Evolutionary conservation across 352 stramenopile genomes (phyloP).

Genomic region (Pythium insidiosum): DNA sequence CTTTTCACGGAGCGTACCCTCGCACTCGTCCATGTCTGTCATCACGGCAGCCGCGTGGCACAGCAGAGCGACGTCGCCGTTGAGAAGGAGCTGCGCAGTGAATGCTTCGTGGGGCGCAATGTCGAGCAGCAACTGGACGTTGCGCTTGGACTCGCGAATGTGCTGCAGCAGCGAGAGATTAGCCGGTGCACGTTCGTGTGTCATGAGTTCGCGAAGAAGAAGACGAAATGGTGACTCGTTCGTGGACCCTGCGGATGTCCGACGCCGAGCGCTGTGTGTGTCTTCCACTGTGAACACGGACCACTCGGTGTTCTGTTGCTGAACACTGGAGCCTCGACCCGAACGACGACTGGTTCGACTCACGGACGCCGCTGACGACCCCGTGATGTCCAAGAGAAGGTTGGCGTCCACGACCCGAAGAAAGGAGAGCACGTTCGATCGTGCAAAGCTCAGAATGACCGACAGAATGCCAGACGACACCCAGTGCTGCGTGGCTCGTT

Average conservation of each 20-base stretch:
- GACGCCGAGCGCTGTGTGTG: background rate
- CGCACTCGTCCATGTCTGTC: conserved; percentile 24
- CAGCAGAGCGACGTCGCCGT: too few relatives aligned
- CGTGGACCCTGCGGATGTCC: too few relatives aligned
- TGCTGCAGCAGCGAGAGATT: background rate
- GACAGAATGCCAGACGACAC: conserved; percentile 11
- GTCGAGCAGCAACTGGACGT: background rate
- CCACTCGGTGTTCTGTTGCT: too few relatives aligned
- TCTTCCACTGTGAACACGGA: background rate
- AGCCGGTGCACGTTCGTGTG: background rate
- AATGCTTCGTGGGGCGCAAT: conserved; percentile 6
- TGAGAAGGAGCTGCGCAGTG: too few relatives aligned
- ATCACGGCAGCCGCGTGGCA: conserved; percentile 23
- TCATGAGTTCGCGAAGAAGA: background rate
- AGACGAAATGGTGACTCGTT: too few relatives aligned
- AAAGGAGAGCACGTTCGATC: conserved; percentile 23
- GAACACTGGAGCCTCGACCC: too few relatives aligned
- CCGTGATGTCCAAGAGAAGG: conserved; percentile 22
- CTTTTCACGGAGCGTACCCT: conserved; percentile 28
- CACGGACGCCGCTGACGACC: background rate
- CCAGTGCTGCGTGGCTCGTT: conserved; percentile 26
- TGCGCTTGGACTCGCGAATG: background rate
- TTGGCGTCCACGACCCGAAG: conserved; percentile 25
- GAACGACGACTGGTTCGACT: too few relatives aligned
- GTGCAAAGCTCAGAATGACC: conserved; percentile 19